Evolutionary conservation across 2,329 filamentous ascomycete species (phyloP).

Genomic region (Talaromyces rugulosus): DNA sequence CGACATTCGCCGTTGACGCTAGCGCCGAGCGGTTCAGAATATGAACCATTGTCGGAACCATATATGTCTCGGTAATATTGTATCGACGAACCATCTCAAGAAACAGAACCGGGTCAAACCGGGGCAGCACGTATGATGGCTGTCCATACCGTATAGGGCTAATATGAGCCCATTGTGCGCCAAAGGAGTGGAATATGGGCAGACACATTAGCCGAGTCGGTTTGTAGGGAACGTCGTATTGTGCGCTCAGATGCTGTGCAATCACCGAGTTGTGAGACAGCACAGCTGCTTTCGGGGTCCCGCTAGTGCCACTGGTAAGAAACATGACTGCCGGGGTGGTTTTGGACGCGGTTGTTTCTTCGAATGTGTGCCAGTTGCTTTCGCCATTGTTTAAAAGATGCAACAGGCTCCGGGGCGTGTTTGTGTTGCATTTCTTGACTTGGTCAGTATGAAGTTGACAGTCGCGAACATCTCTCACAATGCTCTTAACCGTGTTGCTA

Average conservation of each 20-base stretch:
- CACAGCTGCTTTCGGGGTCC: slow-evolving; percentile 56
- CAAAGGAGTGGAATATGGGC: slow-evolving; percentile 52
- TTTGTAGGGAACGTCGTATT: slow-evolving; percentile 34
- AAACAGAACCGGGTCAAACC: slow-evolving; percentile 40
- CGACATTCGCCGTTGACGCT: slow-evolving; percentile 17
- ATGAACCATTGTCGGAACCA: slow-evolving; percentile 44
- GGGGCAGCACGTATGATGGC: slow-evolving; percentile 44
- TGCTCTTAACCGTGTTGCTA: background rate
- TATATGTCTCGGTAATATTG: slow-evolving; percentile 45
- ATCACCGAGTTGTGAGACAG: slow-evolving; percentile 56
- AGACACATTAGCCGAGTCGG: slow-evolving; percentile 45
- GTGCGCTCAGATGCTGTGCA: slow-evolving; percentile 44
- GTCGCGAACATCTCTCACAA: background rate
- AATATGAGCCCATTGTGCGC: slow-evolving; percentile 39
- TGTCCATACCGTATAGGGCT: slow-evolving; percentile 45
- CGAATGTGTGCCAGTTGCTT: slow-evolving; percentile 45
- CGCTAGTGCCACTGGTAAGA: slow-evolving; percentile 57
- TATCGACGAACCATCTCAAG: slow-evolving; percentile 36
- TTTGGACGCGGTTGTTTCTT: slow-evolving; percentile 38
- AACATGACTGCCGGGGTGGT: slow-evolving; percentile 47
- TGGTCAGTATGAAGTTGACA: background rate
- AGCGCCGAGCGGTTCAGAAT: slow-evolving; percentile 26
- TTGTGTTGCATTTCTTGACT: background rate
- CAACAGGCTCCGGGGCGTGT: background rate
- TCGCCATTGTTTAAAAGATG: slow-evolving; percentile 43